Base-by-base conservation (phyloP, 352 stramenopile species). In the Phytophthora pini region DNA sequence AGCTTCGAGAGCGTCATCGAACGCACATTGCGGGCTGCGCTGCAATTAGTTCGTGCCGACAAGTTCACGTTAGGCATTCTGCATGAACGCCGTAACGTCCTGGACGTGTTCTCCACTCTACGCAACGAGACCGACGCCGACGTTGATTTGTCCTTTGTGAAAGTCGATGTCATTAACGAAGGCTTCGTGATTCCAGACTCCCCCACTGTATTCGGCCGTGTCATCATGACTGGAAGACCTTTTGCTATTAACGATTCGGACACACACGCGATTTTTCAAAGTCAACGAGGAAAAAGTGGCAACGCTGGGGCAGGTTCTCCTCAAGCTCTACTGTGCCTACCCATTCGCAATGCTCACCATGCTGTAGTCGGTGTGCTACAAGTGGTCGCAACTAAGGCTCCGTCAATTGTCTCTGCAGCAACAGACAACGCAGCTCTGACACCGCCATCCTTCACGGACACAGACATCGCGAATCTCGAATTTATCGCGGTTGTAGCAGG, bases 61-160 rank as follows among this genome's bases (percentile, higher is more conserved):
- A 89, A 85, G 57, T 88, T 88, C 71, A 87, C 80, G 4, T 65
- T 92, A 20, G 82, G 80, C 0, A 65, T 92, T 15, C 47, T 85
- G 12, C 87, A 87, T 40, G 82, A 92, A 50, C 70, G 79, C 13
- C 74, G 72, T 20, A 88, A 88, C 47, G 68, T 85, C 17, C 66
- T 89, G 40, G 76, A 88, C 43, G 62, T 92, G 15, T 89, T 79
- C 53, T 92, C 82, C 0, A 48, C 55, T 11, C 26, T 50, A 10
- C 51, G 45, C n/a, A 43, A 47, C 29, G 15, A 39, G 9, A 32
- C 2, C 0, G 26, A 48, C 3, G 39, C 39, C 10, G 52, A 56
- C 24, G 7, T 47, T 2, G 54, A 56, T 29, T 49, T 57, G 24
- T 75, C 39, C 11, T 61, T 70, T 15, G 20, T 47, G 1, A 71